Base-by-base conservation (phyloP, 768 basidiomycete species). In the Cubamyces sp. region DNA sequence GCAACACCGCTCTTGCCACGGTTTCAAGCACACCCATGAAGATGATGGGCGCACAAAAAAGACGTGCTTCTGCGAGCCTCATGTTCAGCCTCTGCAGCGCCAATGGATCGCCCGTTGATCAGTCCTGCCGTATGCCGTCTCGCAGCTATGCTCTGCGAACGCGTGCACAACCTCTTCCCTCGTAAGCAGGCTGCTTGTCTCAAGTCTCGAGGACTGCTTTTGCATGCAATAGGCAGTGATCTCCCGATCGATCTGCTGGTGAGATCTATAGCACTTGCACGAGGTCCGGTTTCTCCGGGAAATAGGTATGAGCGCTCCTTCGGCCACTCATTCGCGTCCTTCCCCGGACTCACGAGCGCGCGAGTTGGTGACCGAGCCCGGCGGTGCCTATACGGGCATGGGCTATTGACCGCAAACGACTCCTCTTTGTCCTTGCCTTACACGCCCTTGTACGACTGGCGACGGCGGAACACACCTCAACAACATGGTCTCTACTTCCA, bases 221-320 rank as follows among this genome's bases (percentile, higher is more conserved):
- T 34, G 34, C 34, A 34, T 34, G 34, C 34, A 34, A 34, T 34
- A 34, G 34, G 34, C 11, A 11, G 34, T 34, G 34, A 34, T 34
- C 34, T 46, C 26, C 21, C 34, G 54, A 56, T 56, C 43, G 52
- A 53, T 53, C 52, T 40, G 52, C 15, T 19, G 1, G 30, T 19
- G 19, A 57, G 55, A 57, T 57, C 55, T 57, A 57, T 53, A 53
- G 52, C 52, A 40, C 19, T 54, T 40, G 53, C 39, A 25, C 41
- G 41, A 30, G 23, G 16, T 26, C 48, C 25, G 25, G 48, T 23
- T 26, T n/a, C 48, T 40, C 21, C 53, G 21, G 52, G 19, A 26
- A 40, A 42, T 26, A 41, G 25, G 25, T 28, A 42, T 54, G 2
- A 3, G 25, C 41, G 40, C 16, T 25, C 34, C 41, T 23, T 54